Evolutionary conservation across 345 rosid genomes (phyloP), one percentile per base, ranked within the genome.

Genomic region (Syzygium oleosum): DNA sequence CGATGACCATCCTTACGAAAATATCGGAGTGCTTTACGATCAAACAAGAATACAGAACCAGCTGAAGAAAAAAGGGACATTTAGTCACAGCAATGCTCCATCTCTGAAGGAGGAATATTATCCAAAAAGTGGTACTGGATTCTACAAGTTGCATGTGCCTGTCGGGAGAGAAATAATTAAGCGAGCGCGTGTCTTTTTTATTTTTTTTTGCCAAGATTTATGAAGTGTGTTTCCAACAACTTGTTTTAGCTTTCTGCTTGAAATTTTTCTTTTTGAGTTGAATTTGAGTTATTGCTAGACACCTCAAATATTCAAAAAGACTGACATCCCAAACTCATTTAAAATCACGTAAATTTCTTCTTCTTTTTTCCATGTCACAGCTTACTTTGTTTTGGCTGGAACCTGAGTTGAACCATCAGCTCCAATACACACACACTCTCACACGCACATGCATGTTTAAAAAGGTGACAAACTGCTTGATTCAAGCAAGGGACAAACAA

Each of bases 1-100:
- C 91, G 88, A 85, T 97, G 99, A 38, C 96, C 97, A 91, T 97
- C 99, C 90, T 95, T 97, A 83, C 99, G 94, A 88, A 97, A 97
- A 91, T 96, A 96, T 84, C 98, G 91, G 87, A 94, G 95, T 27
- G 92, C 94, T 91, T 97, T 96, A 80, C 99, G 96, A 91, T 97
- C 95, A 91, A 95, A 97, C 84, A 97, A 92, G 90, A 94, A 94
- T 87, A 97, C 85, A 65, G 98, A 94, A 90, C 98, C 98, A 93
- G 95, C 99, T 97, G 92, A 87, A 92, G 87, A 16, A 88, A 86
- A 58, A 90, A 73, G n/a, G 87, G 85, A 63, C 85, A 84, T 68
- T 87, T 17, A 85, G 92, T 89, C 85, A 85, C 31, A 58, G 38
- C 85, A 53, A 54, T 84, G 59, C 85, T 88, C 61, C 88, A 78